phyloP scores from a whole-genome alignment of 805 yeast species.

The Saccharomycopsis fibuligera region DNA sequence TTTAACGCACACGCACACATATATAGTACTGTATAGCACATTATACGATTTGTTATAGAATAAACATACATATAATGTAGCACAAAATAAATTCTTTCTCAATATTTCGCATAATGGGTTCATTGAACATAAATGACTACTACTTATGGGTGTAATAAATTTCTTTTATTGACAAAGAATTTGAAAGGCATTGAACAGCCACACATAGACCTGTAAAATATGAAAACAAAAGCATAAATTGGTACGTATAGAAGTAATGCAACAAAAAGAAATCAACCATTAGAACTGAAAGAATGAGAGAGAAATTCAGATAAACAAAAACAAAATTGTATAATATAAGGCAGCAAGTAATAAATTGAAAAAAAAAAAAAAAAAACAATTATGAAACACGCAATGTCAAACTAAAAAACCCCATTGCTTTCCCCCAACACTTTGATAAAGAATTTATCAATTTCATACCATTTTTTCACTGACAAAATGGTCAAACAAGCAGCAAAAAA shows the following conservation, averaged over 20 bases:
- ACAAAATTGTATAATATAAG: not conserved
- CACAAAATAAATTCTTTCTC: too few species aligned
- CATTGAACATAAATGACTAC: too few species aligned
- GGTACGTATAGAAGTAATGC: too few species aligned
- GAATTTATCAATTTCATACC: conserved; percentile 10
- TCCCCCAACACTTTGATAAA: conserved; percentile 7
- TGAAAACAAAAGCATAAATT: too few species aligned
- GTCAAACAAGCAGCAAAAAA: conserved; percentile 10
- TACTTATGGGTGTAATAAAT: too few species aligned
- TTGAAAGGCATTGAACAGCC: too few species aligned
- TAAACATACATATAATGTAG: too few species aligned
- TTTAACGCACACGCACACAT: not conserved
- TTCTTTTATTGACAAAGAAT: too few species aligned
- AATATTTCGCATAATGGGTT: too few species aligned
- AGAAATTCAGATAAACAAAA: not conserved
- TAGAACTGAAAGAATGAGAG: conserved; percentile 20
- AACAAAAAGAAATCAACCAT: conserved; percentile 37
- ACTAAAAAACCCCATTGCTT: conserved; percentile 16
- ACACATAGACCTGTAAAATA: too few species aligned
- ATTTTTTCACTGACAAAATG: not conserved
- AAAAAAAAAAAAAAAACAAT: not conserved
- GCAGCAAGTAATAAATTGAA: not conserved
- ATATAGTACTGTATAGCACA: not conserved
- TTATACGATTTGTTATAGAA: too few species aligned
- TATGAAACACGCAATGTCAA: not conserved